These are phyloP conservation scores for Desmodesmus armatus DNA, from an alignment of 139 green algal species.

Conservation along the genomic window DNA sequence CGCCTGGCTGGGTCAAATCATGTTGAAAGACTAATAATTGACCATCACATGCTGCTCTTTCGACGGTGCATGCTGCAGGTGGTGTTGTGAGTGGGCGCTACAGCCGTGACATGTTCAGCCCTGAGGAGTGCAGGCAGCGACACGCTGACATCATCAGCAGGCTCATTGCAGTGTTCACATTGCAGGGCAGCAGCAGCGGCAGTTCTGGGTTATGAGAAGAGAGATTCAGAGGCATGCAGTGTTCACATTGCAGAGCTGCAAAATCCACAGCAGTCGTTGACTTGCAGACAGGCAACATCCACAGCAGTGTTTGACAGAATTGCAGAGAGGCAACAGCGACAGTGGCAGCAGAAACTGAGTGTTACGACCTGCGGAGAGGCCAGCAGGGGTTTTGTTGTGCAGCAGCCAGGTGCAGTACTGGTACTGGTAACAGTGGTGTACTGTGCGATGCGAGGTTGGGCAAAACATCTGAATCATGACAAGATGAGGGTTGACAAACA, in stretches of 20 bases:
- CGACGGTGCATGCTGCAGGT: not conserved
- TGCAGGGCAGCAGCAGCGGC: not conserved
- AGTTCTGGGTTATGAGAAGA: no score
- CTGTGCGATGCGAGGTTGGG: no score
- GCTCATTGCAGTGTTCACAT: conserved; percentile 18
- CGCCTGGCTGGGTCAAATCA: not conserved
- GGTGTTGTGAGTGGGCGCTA: conserved; percentile 53
- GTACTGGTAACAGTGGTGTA: not conserved
- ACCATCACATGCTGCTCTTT: not conserved
- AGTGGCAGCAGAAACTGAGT: no score
- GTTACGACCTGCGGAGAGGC: no score
- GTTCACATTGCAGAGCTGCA: not conserved
- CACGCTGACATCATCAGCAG: conserved; percentile 52
- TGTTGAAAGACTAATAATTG: no score
- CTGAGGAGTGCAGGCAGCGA: conserved; percentile 62
- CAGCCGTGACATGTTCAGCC: conserved; percentile 57
- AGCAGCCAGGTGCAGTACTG: not conserved
- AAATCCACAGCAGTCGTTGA: not conserved
- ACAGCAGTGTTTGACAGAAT: not conserved
- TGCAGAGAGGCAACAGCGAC: not conserved
- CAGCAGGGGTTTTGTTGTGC: not conserved
- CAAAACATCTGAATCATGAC: no score
- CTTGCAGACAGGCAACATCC: not conserved
- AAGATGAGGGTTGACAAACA: no score
- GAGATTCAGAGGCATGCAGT: not conserved